Base-by-base conservation (phyloP, 305 asterid genomes). In the Fraxinus platypoda region DNA sequence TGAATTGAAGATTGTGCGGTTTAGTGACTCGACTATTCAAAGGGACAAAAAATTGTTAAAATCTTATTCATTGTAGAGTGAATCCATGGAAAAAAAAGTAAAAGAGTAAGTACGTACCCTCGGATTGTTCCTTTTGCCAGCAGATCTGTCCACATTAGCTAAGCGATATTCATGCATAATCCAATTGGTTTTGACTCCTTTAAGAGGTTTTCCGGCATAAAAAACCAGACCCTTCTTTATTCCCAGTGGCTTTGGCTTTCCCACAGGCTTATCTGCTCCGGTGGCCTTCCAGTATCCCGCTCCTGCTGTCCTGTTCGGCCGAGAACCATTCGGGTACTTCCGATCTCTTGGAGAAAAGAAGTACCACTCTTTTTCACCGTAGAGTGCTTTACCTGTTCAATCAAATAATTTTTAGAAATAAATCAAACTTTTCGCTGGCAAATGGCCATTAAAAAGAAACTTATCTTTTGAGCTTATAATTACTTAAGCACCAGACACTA, bases 261-360 rank as follows among this genome's bases (percentile, higher is more conserved):
- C 89, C 25, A 88, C 84, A 52, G 90, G 88, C 81, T 83, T 85
- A 75, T 88, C 90, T 11, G 86, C 89, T 35, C 90, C 88, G 13
- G 88, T 85, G n/a, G 90, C 90, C 23, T 87, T 87, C 90, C 90
- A 87, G 80, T 87, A 85, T 6, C 91, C 91, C 1, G 83, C n/a
- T 38, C 88, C 89, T 0, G 91, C 89, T 1, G 91, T 84, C 85
- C 91, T 75, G 78, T 86, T 88, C 2, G 88, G 89, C 26, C 91
- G 79, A 0, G 86, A 88, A n/a, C 89, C 91, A 80, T 88, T 88
- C 6, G 90, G 90, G 33, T 87, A 87, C 74, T 87, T 87, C 11
- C 90, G 73, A 68, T 85, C 88, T 37, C 88, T 83, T 7, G 88
- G 88, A 26, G 88, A 83, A 37, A 85, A 87, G 59, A 85, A 87